phyloP scores from a whole-genome alignment of 306 rosid species.

The Castanospermum australe region DNA sequence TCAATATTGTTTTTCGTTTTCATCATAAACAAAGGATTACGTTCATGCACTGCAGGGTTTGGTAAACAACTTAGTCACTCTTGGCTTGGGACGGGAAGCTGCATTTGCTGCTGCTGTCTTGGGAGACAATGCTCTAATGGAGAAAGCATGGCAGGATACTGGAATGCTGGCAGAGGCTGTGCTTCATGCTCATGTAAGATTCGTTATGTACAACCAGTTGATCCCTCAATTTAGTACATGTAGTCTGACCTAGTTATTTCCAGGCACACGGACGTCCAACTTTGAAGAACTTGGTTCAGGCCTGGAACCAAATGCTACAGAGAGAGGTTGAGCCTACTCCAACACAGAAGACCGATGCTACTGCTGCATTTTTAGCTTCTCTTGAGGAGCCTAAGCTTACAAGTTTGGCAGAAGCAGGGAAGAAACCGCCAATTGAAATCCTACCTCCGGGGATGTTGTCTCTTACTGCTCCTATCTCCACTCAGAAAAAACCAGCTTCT shows the following conservation, averaged over 20 bases:
- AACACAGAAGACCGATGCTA: slow-evolving; percentile 72
- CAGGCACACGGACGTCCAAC: slow-evolving; percentile 99
- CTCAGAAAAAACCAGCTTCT: slow-evolving; percentile 70
- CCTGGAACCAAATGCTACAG: slow-evolving; percentile 92
- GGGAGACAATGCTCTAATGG: slow-evolving; percentile 98
- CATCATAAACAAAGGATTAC: background rate
- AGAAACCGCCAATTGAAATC: slow-evolving; percentile 91
- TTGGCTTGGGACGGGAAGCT: slow-evolving; percentile 96
- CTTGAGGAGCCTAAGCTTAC: slow-evolving; percentile 95
- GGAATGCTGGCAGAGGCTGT: slow-evolving; percentile 99
- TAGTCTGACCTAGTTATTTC: slow-evolving; percentile 35
- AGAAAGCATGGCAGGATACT: slow-evolving; percentile 98
- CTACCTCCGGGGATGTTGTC: slow-evolving; percentile 94
- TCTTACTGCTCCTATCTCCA: slow-evolving; percentile 63
- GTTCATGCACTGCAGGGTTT: slow-evolving; percentile 63
- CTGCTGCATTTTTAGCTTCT: slow-evolving; percentile 90
- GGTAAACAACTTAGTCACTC: slow-evolving; percentile 74
- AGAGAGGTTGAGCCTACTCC: slow-evolving; percentile 86
- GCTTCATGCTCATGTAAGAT: slow-evolving; percentile 92
- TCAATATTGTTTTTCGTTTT: background rate
- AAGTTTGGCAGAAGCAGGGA: slow-evolving; percentile 91
- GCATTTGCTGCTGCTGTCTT: slow-evolving; percentile 95
- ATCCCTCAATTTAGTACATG: slow-evolving; percentile 11
- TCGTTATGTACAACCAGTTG: background rate
- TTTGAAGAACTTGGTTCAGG: slow-evolving; percentile 80